A percentile compares a stretch with the other conserved stretches of the same genome.
Evolutionary conservation across 768 basidiomycete genomes (phyloP).

Genomic region (Lentinus brumalis): DNA sequence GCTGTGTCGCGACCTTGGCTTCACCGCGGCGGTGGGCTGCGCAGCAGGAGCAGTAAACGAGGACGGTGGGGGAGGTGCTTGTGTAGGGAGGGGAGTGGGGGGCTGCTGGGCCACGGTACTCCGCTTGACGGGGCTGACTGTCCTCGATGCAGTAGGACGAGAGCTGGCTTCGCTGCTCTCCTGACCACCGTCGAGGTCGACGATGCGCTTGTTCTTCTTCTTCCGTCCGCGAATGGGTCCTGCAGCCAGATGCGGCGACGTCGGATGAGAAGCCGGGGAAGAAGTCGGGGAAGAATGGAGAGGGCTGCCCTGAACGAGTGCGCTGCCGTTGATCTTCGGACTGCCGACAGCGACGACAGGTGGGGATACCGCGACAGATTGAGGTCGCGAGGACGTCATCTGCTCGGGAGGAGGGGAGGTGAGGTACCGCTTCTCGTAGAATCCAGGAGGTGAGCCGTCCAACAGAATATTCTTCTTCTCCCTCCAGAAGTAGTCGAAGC

Average conservation of each 20-base stretch:
- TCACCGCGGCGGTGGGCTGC: slow-evolving; percentile 25
- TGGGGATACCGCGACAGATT: slow-evolving; percentile 56
- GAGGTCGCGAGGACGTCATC: slow-evolving; percentile 50
- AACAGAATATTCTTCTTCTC: slow-evolving; percentile 80
- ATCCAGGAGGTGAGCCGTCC: slow-evolving; percentile 71
- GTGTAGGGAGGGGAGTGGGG: background rate
- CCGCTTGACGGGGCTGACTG: slow-evolving; percentile 21
- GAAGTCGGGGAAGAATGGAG: slow-evolving; percentile 33
- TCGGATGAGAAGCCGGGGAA: slow-evolving; percentile 41
- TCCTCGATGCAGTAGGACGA: slow-evolving; percentile 17
- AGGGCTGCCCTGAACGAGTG: slow-evolving; percentile 22
- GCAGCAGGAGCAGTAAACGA: slow-evolving; percentile 2
- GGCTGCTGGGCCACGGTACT: slow-evolving; percentile 2
- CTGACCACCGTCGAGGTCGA: slow-evolving; percentile 65
- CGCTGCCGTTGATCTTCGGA: slow-evolving; percentile 15
- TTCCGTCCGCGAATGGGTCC: slow-evolving; percentile 48
- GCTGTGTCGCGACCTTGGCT: slow-evolving; percentile 41
- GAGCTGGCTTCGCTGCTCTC: slow-evolving; percentile 37
- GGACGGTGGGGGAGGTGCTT: background rate
- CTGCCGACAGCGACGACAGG: slow-evolving; percentile 60
- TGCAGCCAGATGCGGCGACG: slow-evolving; percentile 48
- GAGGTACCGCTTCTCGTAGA: slow-evolving; percentile 69
- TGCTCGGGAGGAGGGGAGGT: slow-evolving; percentile 51
- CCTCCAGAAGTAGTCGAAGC: slow-evolving; percentile 83
- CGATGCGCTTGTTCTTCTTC: slow-evolving; percentile 75